A percentile compares a stretch with the other conserved stretches of the same genome.
phyloP scores from a whole-genome alignment of 2,329 filamentous ascomycete genomes.

The Colletotrichum navitas region DNA sequence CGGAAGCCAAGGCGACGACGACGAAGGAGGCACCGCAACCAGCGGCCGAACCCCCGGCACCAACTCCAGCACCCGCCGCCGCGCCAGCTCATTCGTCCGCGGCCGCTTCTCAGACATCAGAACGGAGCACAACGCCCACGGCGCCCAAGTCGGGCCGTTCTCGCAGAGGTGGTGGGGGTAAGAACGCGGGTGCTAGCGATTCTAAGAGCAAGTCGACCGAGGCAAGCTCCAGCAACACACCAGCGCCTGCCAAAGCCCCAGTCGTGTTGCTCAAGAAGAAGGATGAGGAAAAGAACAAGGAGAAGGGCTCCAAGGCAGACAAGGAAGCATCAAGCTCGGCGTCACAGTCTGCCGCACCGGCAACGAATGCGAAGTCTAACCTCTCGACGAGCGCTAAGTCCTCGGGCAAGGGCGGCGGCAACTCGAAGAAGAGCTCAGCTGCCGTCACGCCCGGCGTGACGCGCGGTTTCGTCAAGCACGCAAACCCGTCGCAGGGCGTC shows the following conservation, averaged over 20 bases:
- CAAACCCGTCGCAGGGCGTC: slow-evolving; percentile 90
- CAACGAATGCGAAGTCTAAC: slow-evolving; percentile 22
- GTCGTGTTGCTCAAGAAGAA: slow-evolving; percentile 58
- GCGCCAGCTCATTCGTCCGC: slow-evolving; percentile 27
- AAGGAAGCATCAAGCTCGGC: slow-evolving; percentile 40
- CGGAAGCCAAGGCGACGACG: slow-evolving; percentile 55
- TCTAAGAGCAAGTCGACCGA: slow-evolving; percentile 54
- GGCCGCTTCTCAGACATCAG: slow-evolving; percentile 27
- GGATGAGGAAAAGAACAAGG: slow-evolving; percentile 46
- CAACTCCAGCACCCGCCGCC: slow-evolving; percentile 40
- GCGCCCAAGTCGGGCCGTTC: slow-evolving; percentile 42
- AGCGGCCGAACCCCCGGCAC: slow-evolving; percentile 43
- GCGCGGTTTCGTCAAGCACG: slow-evolving; percentile 84
- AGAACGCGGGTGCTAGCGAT: slow-evolving; percentile 50
- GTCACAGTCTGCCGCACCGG: slow-evolving; percentile 20
- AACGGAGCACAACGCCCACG: slow-evolving; percentile 33
- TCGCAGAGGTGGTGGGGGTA: slow-evolving; percentile 51
- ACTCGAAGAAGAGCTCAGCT: slow-evolving; percentile 50
- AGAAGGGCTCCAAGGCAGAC: slow-evolving; percentile 29
- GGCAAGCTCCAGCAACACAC: slow-evolving; percentile 46
- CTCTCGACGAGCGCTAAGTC: slow-evolving; percentile 46
- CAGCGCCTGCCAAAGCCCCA: slow-evolving; percentile 50
- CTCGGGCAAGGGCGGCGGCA: slow-evolving; percentile 38
- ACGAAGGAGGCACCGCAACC: slow-evolving; percentile 49
- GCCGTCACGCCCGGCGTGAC: slow-evolving; percentile 62